Evolutionary conservation across 805 yeast genomes (phyloP), one percentile per base, ranked within the genome.

Genomic region (Sugiyamaella qingdaonensis): DNA sequence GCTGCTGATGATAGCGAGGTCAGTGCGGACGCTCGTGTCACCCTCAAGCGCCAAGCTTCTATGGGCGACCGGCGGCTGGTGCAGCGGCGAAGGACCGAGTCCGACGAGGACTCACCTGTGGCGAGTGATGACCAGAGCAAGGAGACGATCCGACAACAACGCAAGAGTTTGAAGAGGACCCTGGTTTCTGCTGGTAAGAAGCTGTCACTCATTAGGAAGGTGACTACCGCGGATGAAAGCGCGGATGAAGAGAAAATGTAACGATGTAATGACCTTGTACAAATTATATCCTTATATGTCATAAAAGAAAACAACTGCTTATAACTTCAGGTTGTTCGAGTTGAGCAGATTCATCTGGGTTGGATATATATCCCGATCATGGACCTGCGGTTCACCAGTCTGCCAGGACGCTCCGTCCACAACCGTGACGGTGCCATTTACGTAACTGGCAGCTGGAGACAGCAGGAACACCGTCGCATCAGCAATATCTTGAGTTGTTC

Each of bases 361-460:
- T 2, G 57, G 57, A 34, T 54, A 54, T 10, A 44, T 18, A 10
- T 49, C 48, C 2, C 13, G 35, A 31, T 49, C 48, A 18, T 37
- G 34, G 14, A 24, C 32, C n/a, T 11, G 18, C n/a, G 33, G 4
- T 14, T 42, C 41, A 4, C 51, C 55, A 11, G 61, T 73, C 65
- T 88, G 96, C 96, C 97, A 90, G 54, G 80, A 76, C 1, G 85
- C 98, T 49, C 97, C 97, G 70, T 91, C 98, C 4, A 92, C 96
- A 14, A 88, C 85, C 36, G 81, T 76, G 13, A 84, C 73, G 3
- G 89, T 80, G 13, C 97, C 97, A 11, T 86, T 83, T 31, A 91
- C 77, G 67, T 82, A 91, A 3, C 73, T 61, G 5, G 91, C 89
- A 3, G 96, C 96, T 2, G 85, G 86, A 47, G 96, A 86, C 62